Percentiles rank a stretch among this genome's conserved stretches.
Conservation (phyloP, 495 filamentous ascomycete species). For the Podospora sp. region DNA sequence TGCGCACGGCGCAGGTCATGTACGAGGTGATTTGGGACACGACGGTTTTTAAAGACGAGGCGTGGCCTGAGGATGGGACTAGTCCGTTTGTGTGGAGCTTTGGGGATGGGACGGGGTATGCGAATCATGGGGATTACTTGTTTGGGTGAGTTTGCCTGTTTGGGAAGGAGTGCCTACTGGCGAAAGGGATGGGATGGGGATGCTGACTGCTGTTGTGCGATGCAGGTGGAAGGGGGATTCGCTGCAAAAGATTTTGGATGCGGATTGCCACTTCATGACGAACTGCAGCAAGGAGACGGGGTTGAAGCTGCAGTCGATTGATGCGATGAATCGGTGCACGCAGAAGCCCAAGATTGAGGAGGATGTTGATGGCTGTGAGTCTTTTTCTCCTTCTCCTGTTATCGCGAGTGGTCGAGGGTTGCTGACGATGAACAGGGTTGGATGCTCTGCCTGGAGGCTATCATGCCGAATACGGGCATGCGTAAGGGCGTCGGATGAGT, state of each 20-base stretch:
- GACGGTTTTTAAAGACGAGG: conserved; percentile 39
- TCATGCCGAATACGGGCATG: not conserved
- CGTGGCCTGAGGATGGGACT: conserved; percentile 46
- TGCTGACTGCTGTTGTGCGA: conserved; percentile 37
- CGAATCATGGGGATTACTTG: conserved; percentile 45
- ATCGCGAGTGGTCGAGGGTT: not conserved
- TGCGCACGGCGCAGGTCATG: conserved; percentile 40
- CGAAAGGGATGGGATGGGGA: conserved; percentile 31
- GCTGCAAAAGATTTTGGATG: conserved; percentile 20
- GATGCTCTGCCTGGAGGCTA: not conserved
- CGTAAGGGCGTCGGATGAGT: not conserved
- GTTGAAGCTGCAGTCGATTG: conserved; percentile 33
- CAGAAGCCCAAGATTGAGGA: conserved; percentile 32
- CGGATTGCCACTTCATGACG: conserved; percentile 30
- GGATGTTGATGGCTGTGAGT: conserved; percentile 39
- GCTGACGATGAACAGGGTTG: not conserved
- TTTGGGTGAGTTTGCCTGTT: conserved; percentile 31
- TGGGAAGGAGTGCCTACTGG: conserved; percentile 12
- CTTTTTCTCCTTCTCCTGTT: not conserved
- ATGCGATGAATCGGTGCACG: conserved; percentile 36
- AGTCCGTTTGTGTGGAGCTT: conserved; percentile 52
- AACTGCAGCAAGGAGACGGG: conserved; percentile 20
- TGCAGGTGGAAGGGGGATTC: conserved; percentile 34
- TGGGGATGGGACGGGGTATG: conserved; percentile 43
- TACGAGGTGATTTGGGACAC: conserved; percentile 50